These are phyloP conservation scores for Mrakia hoshinonis DNA, from an alignment of 768 basidiomycete species.

Conservation along the genomic window DNA sequence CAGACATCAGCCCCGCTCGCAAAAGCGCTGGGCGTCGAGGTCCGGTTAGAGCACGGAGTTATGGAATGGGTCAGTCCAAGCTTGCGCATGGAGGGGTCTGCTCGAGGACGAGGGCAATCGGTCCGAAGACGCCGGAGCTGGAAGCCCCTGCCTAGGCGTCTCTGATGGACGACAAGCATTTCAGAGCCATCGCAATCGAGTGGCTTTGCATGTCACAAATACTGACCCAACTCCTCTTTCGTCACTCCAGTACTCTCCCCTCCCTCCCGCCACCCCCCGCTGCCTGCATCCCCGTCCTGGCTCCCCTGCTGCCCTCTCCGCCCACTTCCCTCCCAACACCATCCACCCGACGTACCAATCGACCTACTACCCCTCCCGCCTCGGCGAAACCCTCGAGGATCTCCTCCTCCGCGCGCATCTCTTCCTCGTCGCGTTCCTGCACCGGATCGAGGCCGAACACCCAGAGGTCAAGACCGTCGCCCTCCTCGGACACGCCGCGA, in stretches of 20 bases:
- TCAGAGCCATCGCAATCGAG: too few relatives aligned
- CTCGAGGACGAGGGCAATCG: neutral
- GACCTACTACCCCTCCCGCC: conserved; percentile 38
- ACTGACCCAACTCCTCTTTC: neutral
- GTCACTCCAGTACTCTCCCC: conserved; percentile 38
- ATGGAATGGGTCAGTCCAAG: conserved; percentile 38
- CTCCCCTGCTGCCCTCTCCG: conserved; percentile 28
- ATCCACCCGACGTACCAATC: conserved; percentile 34
- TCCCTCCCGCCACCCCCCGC: conserved; percentile 24
- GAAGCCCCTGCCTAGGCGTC: too few relatives aligned
- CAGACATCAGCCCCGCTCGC: conserved; percentile 36
- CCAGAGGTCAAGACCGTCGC: conserved; percentile 36
- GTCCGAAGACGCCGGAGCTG: neutral
- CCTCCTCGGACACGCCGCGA: conserved; percentile 39
- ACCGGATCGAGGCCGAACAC: conserved; percentile 32
- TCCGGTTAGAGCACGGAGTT: conserved; percentile 39
- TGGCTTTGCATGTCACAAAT: too few relatives aligned
- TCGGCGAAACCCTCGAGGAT: conserved; percentile 36
- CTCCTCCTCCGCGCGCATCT: conserved; percentile 10
- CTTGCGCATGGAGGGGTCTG: neutral
- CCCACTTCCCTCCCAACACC: conserved; percentile 33
- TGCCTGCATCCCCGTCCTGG: conserved; percentile 39
- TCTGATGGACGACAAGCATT: too few relatives aligned
- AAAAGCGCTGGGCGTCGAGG: conserved; percentile 26
- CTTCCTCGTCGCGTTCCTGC: conserved; percentile 24